Evolutionary conservation across 2,329 filamentous ascomycete genomes (phyloP).

Genomic region (Camillea tinctor): DNA sequence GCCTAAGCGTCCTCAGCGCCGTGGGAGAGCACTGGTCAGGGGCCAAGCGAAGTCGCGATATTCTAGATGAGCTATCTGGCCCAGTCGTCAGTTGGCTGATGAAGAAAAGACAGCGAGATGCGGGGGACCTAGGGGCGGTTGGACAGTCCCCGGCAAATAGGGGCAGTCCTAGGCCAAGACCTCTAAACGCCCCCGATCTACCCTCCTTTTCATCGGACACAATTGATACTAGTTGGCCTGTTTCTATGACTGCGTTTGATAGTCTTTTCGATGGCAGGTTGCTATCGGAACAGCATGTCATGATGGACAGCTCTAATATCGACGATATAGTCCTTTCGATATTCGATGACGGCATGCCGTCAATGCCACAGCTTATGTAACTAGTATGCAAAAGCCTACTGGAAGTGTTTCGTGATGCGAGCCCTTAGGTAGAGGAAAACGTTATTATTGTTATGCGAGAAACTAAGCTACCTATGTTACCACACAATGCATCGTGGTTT

Average conservation of each 20-base stretch:
- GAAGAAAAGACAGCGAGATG: conserved; percentile 4
- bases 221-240: background rate
- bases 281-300: background rate
- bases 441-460: background rate
- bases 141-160: background rate
- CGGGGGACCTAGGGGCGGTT: background rate
- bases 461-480: no score
- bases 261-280: background rate
- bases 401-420: background rate
- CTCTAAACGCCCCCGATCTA: background rate
- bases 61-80: conserved; percentile 38
- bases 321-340: background rate
- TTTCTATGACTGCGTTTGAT: background rate
- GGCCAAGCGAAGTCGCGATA: conserved; percentile 46
- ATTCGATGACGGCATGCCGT: background rate
- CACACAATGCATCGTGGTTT: no score
- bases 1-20: conserved; percentile 49
- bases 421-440: no score
- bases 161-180: background rate
- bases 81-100: conserved; percentile 11
- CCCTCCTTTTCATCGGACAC: background rate
- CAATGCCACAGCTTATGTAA: background rate
- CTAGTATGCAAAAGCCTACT: background rate
- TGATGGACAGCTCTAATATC: background rate
- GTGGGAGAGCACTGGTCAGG: conserved; percentile 51